Base-by-base conservation (phyloP, 2,329 filamentous ascomycete species). In the Pestalotiopsis sp. region DNA sequence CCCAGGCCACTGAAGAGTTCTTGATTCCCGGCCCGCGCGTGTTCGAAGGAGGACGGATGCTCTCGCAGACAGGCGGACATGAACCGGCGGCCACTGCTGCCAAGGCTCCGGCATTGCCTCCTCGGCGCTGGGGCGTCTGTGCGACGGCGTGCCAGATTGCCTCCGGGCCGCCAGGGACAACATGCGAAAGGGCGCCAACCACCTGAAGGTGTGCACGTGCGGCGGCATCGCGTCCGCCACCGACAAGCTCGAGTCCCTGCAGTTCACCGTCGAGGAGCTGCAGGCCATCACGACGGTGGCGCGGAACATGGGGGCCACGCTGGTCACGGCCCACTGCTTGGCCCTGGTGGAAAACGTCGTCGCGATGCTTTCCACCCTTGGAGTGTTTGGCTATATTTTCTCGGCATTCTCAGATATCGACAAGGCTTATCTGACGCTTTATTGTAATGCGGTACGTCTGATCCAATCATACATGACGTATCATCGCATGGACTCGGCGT, bases 131-230 rank as follows among this genome's bases (percentile, higher is more conserved):
- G 81, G 81, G 14, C 76, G 81, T 22, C 75, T 85, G 4, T 81
- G 79, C 61, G 82, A 86, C 69, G 82, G 83, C 0, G 82, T 84
- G 0, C 76, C 82, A 1, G 81, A 84, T 63, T 86, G 84, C 70
- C 74, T 84, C 48, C 80, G 80, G 62, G 80, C 76, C 44, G 80
- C 81, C 0, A 78, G 84, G 3, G 83, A 86, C 66, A 81, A 86
- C 70, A 71, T 87, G 1, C 75, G 84, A 2, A 77, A 76, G 17
- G 84, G 85, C 3, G 81, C 83, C 0, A 82, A 86, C 69, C 86
- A 86, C 70, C 80, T 87, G 71, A 87, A 86, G 71, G 84, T 87
- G 66, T 86, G 86, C 84, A 76, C 78, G 1, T 79, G 79, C 1
- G 84, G 85, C 1, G 84, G 85, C 5, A 83, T 87, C 2, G 78